Base-by-base conservation (phyloP, 1,284 basidiomycete genomes). In the Spongispora temasekensis region DNA sequence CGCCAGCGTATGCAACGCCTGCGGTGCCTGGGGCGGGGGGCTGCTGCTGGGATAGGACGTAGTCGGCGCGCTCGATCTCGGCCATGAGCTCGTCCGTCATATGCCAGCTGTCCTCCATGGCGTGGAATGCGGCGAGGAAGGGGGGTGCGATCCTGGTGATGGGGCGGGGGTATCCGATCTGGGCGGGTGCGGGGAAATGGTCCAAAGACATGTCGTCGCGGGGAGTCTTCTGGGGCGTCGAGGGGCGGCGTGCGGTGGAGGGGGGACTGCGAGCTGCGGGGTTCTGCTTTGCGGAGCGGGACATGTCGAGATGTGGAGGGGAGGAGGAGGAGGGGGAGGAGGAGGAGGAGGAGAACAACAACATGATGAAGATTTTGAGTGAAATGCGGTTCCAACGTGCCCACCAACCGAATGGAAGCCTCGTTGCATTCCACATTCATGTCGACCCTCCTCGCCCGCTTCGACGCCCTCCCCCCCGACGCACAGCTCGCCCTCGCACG, bases 61-160 rank as follows among this genome's bases (percentile, higher is more conserved):
- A 78, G 62, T 81, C 77, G 13, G 84, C 85, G 35, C 83, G 80
- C 68, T 89, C 88, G 64, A 90, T 87, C 63, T 89, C 86, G 28
- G 84, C 86, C 72, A 89, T 77, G 30, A 90, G 77, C 65, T 90
- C 85, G 37, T 85, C 83, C 1, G 88, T 88, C 79, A 89, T 82
- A 59, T 87, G 80, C 81, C 84, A 89, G 51, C 79, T 79, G 55
- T 87, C 85, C 25, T 83, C 84, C 64, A 81, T 67, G 25, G 78
- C 74, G 57, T 83, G 77, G 78, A 69, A 81, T 79, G 67, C 83
- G 76, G 42, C 76, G 72, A 88, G 78, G 70, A 87, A 87, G 37
- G 80, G 80, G 4, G 83, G 81, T 0, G 81, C 78, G 10, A 77
- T 77, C 53, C 84, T 83, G 68, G 81, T 81, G 55, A 87, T 79